phyloP scores from a whole-genome alignment of 2,329 filamentous ascomycete genomes.

The Capronia coronata region DNA sequence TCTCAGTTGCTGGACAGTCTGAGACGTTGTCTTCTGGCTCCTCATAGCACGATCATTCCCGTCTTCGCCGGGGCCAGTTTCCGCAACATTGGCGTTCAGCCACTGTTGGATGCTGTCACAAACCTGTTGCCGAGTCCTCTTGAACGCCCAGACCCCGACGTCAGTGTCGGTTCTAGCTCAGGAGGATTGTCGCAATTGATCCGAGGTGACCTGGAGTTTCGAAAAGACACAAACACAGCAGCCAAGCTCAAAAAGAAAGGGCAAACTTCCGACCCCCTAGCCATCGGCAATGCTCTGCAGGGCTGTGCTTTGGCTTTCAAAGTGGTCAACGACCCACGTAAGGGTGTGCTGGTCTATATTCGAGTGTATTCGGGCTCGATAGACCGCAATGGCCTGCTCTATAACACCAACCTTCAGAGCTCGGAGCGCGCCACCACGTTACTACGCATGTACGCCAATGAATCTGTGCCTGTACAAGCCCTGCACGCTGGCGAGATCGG shows the following conservation, averaged over 20 bases:
- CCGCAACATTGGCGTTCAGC: slow-evolving; percentile 87
- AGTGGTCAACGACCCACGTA: slow-evolving; percentile 78
- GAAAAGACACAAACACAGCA: slow-evolving; percentile 26
- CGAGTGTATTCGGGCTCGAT: slow-evolving; percentile 83
- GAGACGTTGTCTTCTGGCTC: slow-evolving; percentile 61
- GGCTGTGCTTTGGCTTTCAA: slow-evolving; percentile 76
- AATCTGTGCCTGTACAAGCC: slow-evolving; percentile 74
- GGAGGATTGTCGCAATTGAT: slow-evolving; percentile 50
- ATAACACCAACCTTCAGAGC: slow-evolving; percentile 78
- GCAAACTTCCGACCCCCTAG: slow-evolving; percentile 30
- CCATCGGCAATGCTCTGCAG: slow-evolving; percentile 56
- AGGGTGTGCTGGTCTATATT: slow-evolving; percentile 84
- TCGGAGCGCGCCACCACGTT: slow-evolving; percentile 74
- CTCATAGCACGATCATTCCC: slow-evolving; percentile 69
- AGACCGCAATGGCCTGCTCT: slow-evolving; percentile 66
- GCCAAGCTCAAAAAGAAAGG: slow-evolving; percentile 40
- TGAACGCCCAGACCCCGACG: slow-evolving; percentile 71
- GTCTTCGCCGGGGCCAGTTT: slow-evolving; percentile 90
- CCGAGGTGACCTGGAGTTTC: slow-evolving; percentile 40
- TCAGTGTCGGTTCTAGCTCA: slow-evolving; percentile 57
- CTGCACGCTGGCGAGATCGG: slow-evolving; percentile 87
- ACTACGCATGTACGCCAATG: slow-evolving; percentile 81
- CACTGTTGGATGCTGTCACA: slow-evolving; percentile 78
- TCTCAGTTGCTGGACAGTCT: slow-evolving; percentile 65
- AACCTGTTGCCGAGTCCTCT: slow-evolving; percentile 78